A percentile compares a stretch with the other conserved stretches of the same genome.
phyloP scores from a whole-genome alignment of 495 filamentous ascomycete species.

The Penicillium coprophilum region DNA sequence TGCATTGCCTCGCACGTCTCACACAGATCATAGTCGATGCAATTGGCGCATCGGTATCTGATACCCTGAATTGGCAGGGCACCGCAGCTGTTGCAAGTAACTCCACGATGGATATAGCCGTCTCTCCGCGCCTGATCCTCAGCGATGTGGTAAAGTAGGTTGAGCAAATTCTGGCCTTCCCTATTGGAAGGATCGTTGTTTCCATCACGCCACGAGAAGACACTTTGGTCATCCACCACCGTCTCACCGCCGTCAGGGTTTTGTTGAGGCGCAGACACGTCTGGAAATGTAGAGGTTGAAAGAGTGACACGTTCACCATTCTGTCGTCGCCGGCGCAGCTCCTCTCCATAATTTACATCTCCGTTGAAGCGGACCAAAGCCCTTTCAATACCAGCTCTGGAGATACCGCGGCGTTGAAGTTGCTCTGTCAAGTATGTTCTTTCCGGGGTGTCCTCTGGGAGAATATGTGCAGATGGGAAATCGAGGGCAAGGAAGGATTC shows the following conservation, averaged over 20 bases:
- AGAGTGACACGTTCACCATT: constrained; percentile 45
- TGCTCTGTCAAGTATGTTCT: constrained; percentile 43
- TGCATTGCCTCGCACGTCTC: constrained; percentile 84
- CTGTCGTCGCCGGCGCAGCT: constrained; percentile 44
- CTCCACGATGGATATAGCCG: constrained; percentile 91
- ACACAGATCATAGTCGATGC: constrained; percentile 87
- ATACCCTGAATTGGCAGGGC: constrained; percentile 86
- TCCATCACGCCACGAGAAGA: constrained; percentile 56
- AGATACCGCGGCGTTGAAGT: constrained; percentile 45
- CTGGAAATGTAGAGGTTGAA: constrained; percentile 45
- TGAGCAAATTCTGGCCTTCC: constrained; percentile 72
- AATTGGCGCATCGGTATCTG: constrained; percentile 89
- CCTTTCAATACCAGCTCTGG: constrained; percentile 41
- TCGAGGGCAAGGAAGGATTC: constrained; percentile 51
- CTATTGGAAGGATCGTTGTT: constrained; percentile 54
- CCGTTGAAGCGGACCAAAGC: constrained; percentile 43
- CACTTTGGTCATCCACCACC: constrained; percentile 58
- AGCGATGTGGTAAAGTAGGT: constrained; percentile 73
- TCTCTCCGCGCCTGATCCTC: constrained; percentile 79
- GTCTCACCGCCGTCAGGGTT: constrained; percentile 55
- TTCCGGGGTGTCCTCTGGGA: constrained; percentile 36
- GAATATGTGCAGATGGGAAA: constrained; percentile 40
- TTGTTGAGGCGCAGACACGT: constrained; percentile 46
- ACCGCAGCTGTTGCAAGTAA: constrained; percentile 85
- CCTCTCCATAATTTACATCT: constrained; percentile 46